Percentiles rank a stretch among this genome's conserved stretches.
Evolutionary conservation across 129 eudicot genomes (phyloP).

Genomic region (Pseudognaphalium luteoalbum): DNA sequence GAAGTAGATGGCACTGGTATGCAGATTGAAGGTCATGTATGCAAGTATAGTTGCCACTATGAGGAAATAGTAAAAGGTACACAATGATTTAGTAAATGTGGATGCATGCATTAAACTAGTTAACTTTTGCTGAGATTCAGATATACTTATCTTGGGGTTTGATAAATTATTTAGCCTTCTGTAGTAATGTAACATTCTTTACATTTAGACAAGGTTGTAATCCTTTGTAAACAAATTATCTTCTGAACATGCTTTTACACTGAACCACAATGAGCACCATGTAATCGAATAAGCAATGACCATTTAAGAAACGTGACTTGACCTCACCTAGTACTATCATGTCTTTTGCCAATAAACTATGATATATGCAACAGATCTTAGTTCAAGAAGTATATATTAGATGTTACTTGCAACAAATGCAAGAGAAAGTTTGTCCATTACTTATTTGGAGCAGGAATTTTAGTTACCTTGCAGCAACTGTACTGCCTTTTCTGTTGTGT

Average conservation of each 20-base stretch:
- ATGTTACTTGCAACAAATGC: not conserved
- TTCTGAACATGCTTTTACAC: not conserved
- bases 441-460: not conserved
- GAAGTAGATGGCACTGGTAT: too few relatives aligned
- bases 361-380: not conserved
- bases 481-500: not conserved
- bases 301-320: not conserved
- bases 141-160: too few relatives aligned
- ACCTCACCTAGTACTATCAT: not conserved
- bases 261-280: not conserved
- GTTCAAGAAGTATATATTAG: not conserved
- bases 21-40: too few relatives aligned
- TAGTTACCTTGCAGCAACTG: conserved; percentile 4
- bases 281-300: not conserved
- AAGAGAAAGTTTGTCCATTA: not conserved
- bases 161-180: too few relatives aligned
- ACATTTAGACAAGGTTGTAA: too few relatives aligned
- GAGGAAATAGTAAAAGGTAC: too few relatives aligned
- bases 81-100: too few relatives aligned
- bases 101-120: too few relatives aligned
- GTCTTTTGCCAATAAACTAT: not conserved
- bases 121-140: too few relatives aligned
- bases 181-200: too few relatives aligned
- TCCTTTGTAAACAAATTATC: too few relatives aligned
- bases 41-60: too few relatives aligned